Evolutionary conservation across 768 basidiomycete species (phyloP), one percentile per base, ranked within the genome.

Genomic region (Infundibulicybe gibba): DNA sequence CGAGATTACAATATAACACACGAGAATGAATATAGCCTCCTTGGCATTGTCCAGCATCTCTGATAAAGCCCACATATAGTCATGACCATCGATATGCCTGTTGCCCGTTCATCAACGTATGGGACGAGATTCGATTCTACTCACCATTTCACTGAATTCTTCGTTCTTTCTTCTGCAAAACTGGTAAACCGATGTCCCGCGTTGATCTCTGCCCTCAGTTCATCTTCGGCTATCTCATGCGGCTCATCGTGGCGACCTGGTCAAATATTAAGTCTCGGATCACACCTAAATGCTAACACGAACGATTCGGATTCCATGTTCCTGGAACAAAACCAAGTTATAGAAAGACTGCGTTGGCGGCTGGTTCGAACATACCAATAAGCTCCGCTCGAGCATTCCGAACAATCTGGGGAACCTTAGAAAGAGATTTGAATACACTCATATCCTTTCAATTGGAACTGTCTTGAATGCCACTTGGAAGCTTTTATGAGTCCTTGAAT

Each of bases 31-130:
- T 59, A 98, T 97, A 25, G 67, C 80, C 58, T 95, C 88, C 48
- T 76, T 77, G 2, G 90, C 90, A 31, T 69, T 78, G 40, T 89
- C 87, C n/a, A 97, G 74, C 66, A 94, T 74, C 66, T 95, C 92
- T 1, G 90, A 91, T 32, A 97, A 61, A 0, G 95, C 94, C 79
- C 87, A 97, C 78, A 97, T 89, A 63, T 95, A 98, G 67, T 98
- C 94, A 48, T 97, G 91, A 0, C 95, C 95, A 56, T 95, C 94
- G 40, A 95, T 77, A 60, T 94, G 92, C 85, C 86, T 81, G 43
- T 13, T 15, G 47, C 38, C 2, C 41, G 39, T 20, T 33, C 33
- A 35, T 31, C 30, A 45, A 33, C 5, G 45, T 12, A 31, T 8
- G 41, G 14, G 12, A 21, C 32, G 30, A 17, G 42, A 40, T 11